These are phyloP conservation scores for Nothophoma quercina DNA, from an alignment of 2,329 filamentous ascomycete genomes.

Conservation along the genomic window DNA sequence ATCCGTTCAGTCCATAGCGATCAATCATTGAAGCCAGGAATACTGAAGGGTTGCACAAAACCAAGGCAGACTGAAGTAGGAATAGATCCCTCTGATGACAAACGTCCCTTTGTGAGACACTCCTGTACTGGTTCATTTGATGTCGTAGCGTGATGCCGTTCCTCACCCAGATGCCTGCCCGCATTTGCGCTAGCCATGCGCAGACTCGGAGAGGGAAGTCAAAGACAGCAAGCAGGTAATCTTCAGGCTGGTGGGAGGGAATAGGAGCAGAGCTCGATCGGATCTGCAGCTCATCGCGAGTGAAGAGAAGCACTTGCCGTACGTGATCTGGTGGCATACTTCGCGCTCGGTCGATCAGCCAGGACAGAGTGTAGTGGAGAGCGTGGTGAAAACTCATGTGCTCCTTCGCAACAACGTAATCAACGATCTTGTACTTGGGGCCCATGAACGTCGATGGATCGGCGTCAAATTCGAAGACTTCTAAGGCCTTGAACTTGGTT, in stretches of 20 bases:
- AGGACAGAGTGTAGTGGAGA: constrained; percentile 93
- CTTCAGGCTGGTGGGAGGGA: constrained; percentile 70
- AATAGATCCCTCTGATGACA: constrained; percentile 96
- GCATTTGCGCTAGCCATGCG: constrained; percentile 97
- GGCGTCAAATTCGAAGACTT: constrained; percentile 80
- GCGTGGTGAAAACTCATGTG: constrained; percentile 97
- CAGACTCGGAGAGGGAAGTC: constrained; percentile 94
- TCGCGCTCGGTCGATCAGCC: constrained; percentile 90
- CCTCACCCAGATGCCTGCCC: constrained; percentile 97
- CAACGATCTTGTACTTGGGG: constrained; percentile 68
- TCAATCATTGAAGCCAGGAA: constrained; percentile 91
- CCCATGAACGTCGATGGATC: constrained; percentile 38
- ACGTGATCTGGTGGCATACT: constrained; percentile 74
- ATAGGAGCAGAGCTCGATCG: constrained; percentile 67
- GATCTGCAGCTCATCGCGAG: constrained; percentile 72
- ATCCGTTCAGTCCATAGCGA: constrained; percentile 85
- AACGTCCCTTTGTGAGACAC: constrained; percentile 87
- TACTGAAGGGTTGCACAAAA: constrained; percentile 81
- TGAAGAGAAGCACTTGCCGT: constrained; percentile 73
- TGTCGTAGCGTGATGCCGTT: constrained; percentile 96
- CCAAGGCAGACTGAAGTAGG: constrained; percentile 87
- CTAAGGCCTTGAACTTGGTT: constrained; percentile 79
- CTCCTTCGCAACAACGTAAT: constrained; percentile 87
- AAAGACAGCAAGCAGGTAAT: constrained; percentile 85
- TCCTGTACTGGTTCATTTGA: constrained; percentile 92